Evolutionary conservation across 345 rosid species (phyloP).

Genomic region (Moricandia arvensis): DNA sequence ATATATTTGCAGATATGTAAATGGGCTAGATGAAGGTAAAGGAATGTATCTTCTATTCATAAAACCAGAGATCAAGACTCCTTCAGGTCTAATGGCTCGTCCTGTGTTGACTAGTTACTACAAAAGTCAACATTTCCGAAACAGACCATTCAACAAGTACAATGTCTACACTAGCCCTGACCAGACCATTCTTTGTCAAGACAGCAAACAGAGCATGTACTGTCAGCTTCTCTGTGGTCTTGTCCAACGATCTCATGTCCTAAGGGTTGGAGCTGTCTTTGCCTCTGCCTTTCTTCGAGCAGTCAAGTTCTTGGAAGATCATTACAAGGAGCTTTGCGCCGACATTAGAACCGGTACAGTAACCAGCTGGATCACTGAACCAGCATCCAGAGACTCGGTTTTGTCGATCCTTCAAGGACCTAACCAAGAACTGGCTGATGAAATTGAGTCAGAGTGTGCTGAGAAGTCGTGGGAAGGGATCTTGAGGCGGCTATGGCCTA

Average conservation of each 20-base stretch:
- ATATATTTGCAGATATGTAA: conserved; percentile 57
- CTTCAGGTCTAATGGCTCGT: conserved; percentile 82
- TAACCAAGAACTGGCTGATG: conserved; percentile 52
- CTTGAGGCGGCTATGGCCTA: conserved; percentile 76
- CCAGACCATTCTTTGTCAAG: conserved; percentile 79
- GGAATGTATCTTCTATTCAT: conserved; percentile 83
- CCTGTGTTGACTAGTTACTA: conserved; percentile 94
- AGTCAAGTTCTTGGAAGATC: conserved; percentile 75
- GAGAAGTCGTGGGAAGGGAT: conserved; percentile 82
- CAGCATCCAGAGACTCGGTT: conserved; percentile 55
- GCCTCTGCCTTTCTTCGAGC: conserved; percentile 91
- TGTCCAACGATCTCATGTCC: conserved; percentile 67
- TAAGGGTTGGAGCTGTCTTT: conserved; percentile 83
- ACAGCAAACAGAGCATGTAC: conserved; percentile 96
- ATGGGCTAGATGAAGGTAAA: conserved; percentile 88
- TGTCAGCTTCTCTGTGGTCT: conserved; percentile 88
- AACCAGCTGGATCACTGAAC: conserved; percentile 80
- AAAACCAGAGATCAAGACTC: conserved; percentile 83
- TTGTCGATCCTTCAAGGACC: conserved; percentile 43
- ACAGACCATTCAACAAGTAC: conserved; percentile 75
- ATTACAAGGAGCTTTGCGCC: conserved; percentile 70
- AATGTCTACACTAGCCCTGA: conserved; percentile 87
- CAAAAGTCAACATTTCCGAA: conserved; percentile 77
- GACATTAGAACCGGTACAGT: conserved; percentile 66
- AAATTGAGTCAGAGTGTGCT: conserved; percentile 51